These are phyloP conservation scores for Ramularia endophylla DNA, from an alignment of 2,329 filamentous ascomycete species.

Conservation along the genomic window DNA sequence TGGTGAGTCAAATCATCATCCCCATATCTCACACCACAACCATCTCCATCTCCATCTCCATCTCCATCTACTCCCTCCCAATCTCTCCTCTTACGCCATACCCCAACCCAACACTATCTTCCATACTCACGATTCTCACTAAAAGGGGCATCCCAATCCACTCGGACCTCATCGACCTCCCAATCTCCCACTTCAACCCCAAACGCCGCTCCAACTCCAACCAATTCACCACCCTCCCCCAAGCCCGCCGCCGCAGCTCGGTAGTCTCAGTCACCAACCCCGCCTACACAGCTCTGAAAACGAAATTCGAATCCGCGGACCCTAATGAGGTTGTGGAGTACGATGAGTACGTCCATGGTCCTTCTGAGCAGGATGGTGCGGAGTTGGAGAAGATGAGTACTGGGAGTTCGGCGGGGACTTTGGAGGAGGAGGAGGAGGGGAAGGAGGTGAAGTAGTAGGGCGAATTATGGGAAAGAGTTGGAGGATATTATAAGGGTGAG, in stretches of 20 bases:
- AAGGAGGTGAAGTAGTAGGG: slow-evolving; percentile 9
- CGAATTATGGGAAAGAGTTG: neutral
- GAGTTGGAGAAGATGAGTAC: slow-evolving; percentile 45
- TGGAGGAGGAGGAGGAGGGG: slow-evolving; percentile 45
- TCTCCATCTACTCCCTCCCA: slow-evolving; percentile 3
- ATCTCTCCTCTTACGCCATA: neutral
- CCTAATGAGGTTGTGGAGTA: slow-evolving; percentile 81
- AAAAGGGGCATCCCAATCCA: slow-evolving; percentile 75
- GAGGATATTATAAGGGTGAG: neutral
- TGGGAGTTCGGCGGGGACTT: slow-evolving; percentile 41
- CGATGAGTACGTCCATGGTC: slow-evolving; percentile 67
- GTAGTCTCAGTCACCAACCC: neutral
- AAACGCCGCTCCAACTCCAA: slow-evolving; percentile 90
- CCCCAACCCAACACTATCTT: slow-evolving; percentile 4
- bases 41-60: neutral
- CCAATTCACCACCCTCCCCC: slow-evolving; percentile 1
- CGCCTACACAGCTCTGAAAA: slow-evolving; percentile 75
- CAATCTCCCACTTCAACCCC: slow-evolving; percentile 76
- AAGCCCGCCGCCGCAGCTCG: neutral
- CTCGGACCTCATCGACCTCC: slow-evolving; percentile 70
- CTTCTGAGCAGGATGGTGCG: slow-evolving; percentile 49
- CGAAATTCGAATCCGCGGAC: slow-evolving; percentile 92
- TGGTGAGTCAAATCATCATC: slow-evolving; percentile 69
- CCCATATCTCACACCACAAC: slow-evolving; percentile 5
- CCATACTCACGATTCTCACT: neutral